Conservation (phyloP, 805 yeast species). For the Limtongia smithiae region DNA sequence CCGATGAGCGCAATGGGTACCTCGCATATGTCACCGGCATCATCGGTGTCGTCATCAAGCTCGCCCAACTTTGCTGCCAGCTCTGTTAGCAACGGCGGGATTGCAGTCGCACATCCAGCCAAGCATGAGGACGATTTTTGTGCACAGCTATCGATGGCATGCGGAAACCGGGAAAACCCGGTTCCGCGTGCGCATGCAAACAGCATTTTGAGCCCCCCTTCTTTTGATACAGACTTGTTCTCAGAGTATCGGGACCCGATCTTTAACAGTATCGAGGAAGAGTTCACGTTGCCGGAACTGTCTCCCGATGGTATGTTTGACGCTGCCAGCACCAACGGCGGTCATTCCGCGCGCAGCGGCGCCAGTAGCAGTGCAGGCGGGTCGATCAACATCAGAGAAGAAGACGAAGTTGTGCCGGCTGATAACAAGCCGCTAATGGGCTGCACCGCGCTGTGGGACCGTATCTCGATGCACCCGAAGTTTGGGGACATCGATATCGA, state of each 20-base stretch:
- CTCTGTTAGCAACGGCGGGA: slow-evolving; percentile 6
- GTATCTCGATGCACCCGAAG: slow-evolving; percentile 89
- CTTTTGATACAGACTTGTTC: slow-evolving; percentile 34
- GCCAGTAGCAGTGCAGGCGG: too few species aligned
- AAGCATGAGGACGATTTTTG: slow-evolving; percentile 66
- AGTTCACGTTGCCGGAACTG: slow-evolving; percentile 36
- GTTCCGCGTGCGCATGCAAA: slow-evolving; percentile 46
- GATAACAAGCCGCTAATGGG: slow-evolving; percentile 52
- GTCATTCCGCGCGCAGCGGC: too few species aligned
- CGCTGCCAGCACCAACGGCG: background rate
- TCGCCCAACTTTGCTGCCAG: slow-evolving; percentile 12
- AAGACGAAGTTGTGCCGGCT: slow-evolving; percentile 55
- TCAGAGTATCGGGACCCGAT: slow-evolving; percentile 31
- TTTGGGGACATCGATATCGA: slow-evolving; percentile 92
- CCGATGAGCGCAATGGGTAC: background rate
- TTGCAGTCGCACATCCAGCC: slow-evolving; percentile 11
- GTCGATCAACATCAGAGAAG: slow-evolving; percentile 24
- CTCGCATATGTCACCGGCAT: slow-evolving; percentile 1
- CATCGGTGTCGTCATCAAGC: slow-evolving; percentile 12
- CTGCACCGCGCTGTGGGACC: slow-evolving; percentile 95
- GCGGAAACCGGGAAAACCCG: slow-evolving; percentile 73
- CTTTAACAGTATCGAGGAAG: slow-evolving; percentile 31
- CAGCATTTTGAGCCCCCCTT: slow-evolving; percentile 32
- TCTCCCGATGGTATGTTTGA: slow-evolving; percentile 37
- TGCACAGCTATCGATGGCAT: slow-evolving; percentile 67